Evolutionary conservation across 768 basidiomycete species (phyloP), one percentile per base, ranked within the genome.

Genomic region (Kwoniella pini): DNA sequence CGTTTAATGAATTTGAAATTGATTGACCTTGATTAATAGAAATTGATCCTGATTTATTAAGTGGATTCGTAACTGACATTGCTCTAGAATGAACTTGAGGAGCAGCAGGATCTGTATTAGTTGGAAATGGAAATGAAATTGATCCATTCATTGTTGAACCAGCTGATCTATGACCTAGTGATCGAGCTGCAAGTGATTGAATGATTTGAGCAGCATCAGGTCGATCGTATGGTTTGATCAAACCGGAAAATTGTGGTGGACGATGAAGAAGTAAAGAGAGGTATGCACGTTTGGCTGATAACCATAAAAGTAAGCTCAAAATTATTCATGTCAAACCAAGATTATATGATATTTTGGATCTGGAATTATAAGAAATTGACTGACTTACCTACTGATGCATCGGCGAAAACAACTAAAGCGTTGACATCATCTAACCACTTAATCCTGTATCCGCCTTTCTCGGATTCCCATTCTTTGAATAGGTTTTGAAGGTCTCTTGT

Each of bases 361-460:
- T 15, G 22, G 11, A 48, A 13, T 26, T 10, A 26, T 26, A 48
- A 26, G 7, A 48, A 21, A 5, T 44, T 15, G 17, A 44, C 4
- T 19, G 50, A 84, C 94, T 82, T 75, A 97, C 96, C 95, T 43
- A 88, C 83, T 48, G 84, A 82, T 57, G 96, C 86, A 80, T 98
- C 96, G 65, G 85, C 84, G 77, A 99, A 99, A 56, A 99, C 96
- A 68, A 96, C 88, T 70, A 94, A 81, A 39, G 95, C 88, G 75
- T 90, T 94, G 36, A 91, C 92, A 80, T 99, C 96, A 79, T 99
- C 94, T 70, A 86, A 85, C 96, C 96, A 99, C 79, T 99, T 99
- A 77, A 99, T 94, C 84, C 94, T 92, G 82, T 95, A 96, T 22
- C 96, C 96, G 27, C 95, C 96, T 57, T 82, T 85, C 53, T 87